These are phyloP conservation scores for Corymbia citriodora DNA, from an alignment of 441 rosid species.

Conservation along the genomic window DNA sequence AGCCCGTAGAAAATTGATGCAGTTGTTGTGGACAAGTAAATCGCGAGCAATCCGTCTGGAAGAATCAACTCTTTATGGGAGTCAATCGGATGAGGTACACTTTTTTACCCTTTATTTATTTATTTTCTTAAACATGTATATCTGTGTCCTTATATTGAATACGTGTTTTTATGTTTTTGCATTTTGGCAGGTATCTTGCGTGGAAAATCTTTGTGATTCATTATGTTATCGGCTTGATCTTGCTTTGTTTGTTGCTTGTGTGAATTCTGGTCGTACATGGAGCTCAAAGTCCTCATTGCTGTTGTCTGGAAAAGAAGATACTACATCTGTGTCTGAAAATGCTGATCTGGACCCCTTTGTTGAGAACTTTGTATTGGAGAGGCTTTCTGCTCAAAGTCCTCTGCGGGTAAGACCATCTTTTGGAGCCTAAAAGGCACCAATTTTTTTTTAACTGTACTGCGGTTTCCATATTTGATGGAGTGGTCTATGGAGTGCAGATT, in stretches of 20 bases:
- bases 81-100: constrained; percentile 66
- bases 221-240: constrained; percentile 89
- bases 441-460: background rate
- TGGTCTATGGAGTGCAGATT: background rate
- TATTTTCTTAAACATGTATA: background rate
- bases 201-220: constrained; percentile 82
- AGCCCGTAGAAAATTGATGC: constrained; percentile 71
- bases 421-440: background rate
- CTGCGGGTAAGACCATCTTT: constrained; percentile 58
- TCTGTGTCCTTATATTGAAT: background rate
- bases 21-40: constrained; percentile 68
- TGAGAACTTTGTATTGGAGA: constrained; percentile 92
- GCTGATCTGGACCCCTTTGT: constrained; percentile 68
- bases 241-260: constrained; percentile 84
- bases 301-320: constrained; percentile 51
- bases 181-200: constrained; percentile 67
- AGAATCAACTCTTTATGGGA: constrained; percentile 70
- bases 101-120: background rate
- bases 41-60: constrained; percentile 64
- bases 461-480: background rate
- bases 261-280: constrained; percentile 86
- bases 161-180: background rate
- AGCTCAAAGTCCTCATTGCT: constrained; percentile 60
- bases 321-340: constrained; percentile 40
- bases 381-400: constrained; percentile 95